A percentile compares a stretch with the other conserved stretches of the same genome.
phyloP scores from a whole-genome alignment of 2,329 filamentous ascomycete species.

The Diplodia sapinea region DNA sequence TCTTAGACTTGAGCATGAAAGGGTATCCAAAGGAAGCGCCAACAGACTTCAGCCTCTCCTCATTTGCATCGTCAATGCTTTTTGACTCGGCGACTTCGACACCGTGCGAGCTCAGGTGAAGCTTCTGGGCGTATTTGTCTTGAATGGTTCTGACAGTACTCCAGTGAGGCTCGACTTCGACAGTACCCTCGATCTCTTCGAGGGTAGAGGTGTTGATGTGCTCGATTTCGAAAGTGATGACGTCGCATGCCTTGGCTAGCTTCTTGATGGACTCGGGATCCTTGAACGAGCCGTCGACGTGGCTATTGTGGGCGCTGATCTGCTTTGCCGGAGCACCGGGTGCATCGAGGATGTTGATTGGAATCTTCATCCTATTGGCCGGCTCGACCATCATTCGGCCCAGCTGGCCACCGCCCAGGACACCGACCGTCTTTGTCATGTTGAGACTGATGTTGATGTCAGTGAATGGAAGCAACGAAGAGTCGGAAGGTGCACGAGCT shows the following conservation, averaged over 20 bases:
- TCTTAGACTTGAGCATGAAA: slow-evolving; percentile 90
- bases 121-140: slow-evolving; percentile 91
- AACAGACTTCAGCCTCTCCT: slow-evolving; percentile 67
- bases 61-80: slow-evolving; percentile 65
- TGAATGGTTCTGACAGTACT: slow-evolving; percentile 86
- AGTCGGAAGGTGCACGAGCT: background rate
- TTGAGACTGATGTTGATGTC: background rate
- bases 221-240: slow-evolving; percentile 93
- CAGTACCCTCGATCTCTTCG: slow-evolving; percentile 75
- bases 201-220: slow-evolving; percentile 90
- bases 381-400: slow-evolving; percentile 93
- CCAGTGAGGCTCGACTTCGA: slow-evolving; percentile 78
- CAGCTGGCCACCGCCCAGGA: slow-evolving; percentile 62
- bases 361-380: slow-evolving; percentile 78
- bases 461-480: slow-evolving; percentile 4
- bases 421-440: slow-evolving; percentile 42
- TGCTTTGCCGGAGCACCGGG: slow-evolving; percentile 82
- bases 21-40: slow-evolving; percentile 75
- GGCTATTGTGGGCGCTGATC: slow-evolving; percentile 74
- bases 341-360: slow-evolving; percentile 79
- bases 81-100: slow-evolving; percentile 77
- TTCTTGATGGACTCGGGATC: slow-evolving; percentile 77
- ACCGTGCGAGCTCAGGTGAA: slow-evolving; percentile 70
- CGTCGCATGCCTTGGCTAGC: slow-evolving; percentile 76
- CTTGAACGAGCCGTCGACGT: slow-evolving; percentile 88